Percentiles rank a stretch among this genome's conserved stretches.
Conservation (phyloP, 805 yeast genomes). For the Naumovozyma baii region DNA sequence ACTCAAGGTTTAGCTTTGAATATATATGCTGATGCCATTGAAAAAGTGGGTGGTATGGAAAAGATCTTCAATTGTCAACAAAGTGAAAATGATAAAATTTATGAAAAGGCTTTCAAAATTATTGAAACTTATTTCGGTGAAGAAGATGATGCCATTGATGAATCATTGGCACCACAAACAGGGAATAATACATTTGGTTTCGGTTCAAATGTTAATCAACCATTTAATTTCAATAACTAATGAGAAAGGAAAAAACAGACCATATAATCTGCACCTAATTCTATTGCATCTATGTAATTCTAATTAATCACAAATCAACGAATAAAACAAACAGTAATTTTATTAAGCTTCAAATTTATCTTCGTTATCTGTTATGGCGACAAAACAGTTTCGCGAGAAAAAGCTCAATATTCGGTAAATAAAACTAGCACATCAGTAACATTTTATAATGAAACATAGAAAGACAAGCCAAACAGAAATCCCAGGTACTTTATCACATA, state of each 20-base stretch:
- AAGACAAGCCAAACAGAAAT: no score
- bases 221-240: constrained; percentile 22
- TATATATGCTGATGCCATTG: constrained; percentile 83
- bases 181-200: constrained; percentile 82
- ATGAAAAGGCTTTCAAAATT: constrained; percentile 80
- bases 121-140: constrained; percentile 87
- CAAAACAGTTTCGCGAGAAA: neutral
- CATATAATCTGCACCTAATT: neutral
- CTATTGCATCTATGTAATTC: neutral
- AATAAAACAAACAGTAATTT: no score
- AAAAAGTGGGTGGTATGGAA: constrained; percentile 98
- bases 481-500: no score
- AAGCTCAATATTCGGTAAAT: neutral
- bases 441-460: no score
- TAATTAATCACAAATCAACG: no score
- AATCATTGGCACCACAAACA: constrained; percentile 66
- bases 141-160: constrained; percentile 65
- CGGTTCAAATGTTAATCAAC: constrained; percentile 59
- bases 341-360: no score
- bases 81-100: constrained; percentile 84
- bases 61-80: constrained; percentile 88
- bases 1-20: constrained; percentile 58
- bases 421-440: no score
- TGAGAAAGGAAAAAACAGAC: constrained; percentile 3
- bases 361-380: no score